Evolutionary conservation across 768 basidiomycete genomes (phyloP), one percentile per base, ranked within the genome.

Genomic region (Brasilioporus rufonigricans): DNA sequence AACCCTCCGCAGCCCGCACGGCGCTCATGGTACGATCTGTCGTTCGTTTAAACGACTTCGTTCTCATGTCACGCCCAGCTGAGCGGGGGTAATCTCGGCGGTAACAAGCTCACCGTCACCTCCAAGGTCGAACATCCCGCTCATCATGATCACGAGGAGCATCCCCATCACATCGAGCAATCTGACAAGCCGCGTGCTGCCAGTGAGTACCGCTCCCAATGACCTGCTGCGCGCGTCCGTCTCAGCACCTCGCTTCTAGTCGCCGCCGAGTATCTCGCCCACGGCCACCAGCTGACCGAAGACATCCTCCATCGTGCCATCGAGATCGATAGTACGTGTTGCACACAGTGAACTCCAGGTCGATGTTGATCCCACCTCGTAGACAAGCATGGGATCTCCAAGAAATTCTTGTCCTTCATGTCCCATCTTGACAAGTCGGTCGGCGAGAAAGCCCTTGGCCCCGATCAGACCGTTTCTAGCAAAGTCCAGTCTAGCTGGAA

Each of bases 261-360:
- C 64, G 89, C 90, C 26, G 95, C 96, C 27, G 96, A 98, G 70
- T 93, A 95, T 71, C 82, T 99, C 43, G 93, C 96, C 2, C 85
- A 83, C 65, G 97, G 96, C 2, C 98, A 98, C 74, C 65, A 65
- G 48, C 80, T 98, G 26, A 84, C 85, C 18, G 95, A 98, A 66
- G 66, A 77, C 45, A 80, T 94, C 61, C 77, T 98, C 44, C 78
- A 88, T 61, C 81, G 81, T 46, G 88, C 91, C 44, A 91, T 93
- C 61, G 88, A 91, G 33, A 74, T 90, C n/a, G 89, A 91, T 66
- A 73, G 85, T 87, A 58, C 56, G 75, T 58, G 11, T 36, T 10
- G 5, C 40, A 5, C 26, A 48, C 14, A 1, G 32, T 36, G 18
- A 26, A 29, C 13, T 1, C n/a, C 2, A 16, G 23, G 2, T 1